Percentiles rank a stretch among this genome's conserved stretches.
Evolutionary conservation across 352 stramenopile species (phyloP).

Genomic region (Pythium volutum): DNA sequence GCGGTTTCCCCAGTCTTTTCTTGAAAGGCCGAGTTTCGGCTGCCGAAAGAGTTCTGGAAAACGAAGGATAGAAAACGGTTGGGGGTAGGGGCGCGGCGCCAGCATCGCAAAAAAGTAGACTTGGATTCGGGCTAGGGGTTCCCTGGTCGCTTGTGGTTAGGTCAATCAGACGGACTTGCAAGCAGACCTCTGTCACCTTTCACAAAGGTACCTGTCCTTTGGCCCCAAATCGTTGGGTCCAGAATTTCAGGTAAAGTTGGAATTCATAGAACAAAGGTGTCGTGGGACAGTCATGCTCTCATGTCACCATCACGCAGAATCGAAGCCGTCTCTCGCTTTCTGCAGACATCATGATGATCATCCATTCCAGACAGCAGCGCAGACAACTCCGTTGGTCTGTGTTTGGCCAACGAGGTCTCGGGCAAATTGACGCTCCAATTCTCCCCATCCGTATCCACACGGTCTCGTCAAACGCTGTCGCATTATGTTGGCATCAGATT

Average conservation of each 20-base stretch:
- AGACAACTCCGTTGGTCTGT: too few relatives aligned
- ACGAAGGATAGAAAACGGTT: constrained; percentile 15
- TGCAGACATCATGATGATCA: not conserved
- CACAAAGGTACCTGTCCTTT: too few relatives aligned
- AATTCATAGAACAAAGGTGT: not conserved
- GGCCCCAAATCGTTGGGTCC: too few relatives aligned
- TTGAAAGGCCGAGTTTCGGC: too few relatives aligned
- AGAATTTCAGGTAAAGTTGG: too few relatives aligned
- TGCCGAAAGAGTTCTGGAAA: constrained; percentile 6
- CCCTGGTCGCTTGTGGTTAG: constrained; percentile 15
- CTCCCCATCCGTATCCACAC: constrained; percentile 1
- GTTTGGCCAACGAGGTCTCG: too few relatives aligned
- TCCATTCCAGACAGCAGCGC: too few relatives aligned
- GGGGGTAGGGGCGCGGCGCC: not conserved
- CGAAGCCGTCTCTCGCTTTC: not conserved
- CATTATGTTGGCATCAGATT: constrained; percentile 21
- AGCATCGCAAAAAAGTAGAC: constrained; percentile 9
- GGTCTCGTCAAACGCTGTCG: constrained; percentile 16
- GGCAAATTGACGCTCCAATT: not conserved
- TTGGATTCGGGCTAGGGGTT: constrained; percentile 4
- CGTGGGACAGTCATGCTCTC: constrained; percentile 15
- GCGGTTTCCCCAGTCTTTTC: constrained; percentile 12
- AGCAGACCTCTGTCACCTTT: too few relatives aligned
- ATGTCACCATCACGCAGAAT: constrained; percentile 12
- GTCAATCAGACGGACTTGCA: constrained; percentile 13